Percentiles rank a stretch among this genome's conserved stretches.
Evolutionary conservation across 2,329 filamentous ascomycete genomes (phyloP).

Genomic region (Trichoderma pleuroti): DNA sequence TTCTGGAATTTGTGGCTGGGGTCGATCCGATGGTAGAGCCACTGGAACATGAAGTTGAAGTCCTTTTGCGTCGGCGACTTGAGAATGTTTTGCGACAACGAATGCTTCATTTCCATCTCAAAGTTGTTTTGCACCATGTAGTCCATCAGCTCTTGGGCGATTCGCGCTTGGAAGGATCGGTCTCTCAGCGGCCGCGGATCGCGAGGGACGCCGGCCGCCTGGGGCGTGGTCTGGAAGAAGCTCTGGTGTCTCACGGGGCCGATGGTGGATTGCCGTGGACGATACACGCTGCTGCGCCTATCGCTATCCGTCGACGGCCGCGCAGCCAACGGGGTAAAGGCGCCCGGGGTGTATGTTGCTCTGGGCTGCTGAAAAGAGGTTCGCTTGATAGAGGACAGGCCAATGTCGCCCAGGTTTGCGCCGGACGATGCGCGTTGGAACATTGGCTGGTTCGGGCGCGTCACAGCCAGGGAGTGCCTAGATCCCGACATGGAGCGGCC

Average conservation of each 20-base stretch:
- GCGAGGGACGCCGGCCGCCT: slow-evolving; percentile 74
- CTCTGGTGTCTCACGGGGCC: slow-evolving; percentile 77
- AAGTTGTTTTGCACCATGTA: slow-evolving; percentile 93
- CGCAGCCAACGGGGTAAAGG: slow-evolving; percentile 48
- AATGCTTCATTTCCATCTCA: slow-evolving; percentile 96
- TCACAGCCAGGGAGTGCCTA: slow-evolving; percentile 79
- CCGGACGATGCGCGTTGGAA: slow-evolving; percentile 85
- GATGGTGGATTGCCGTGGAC: slow-evolving; percentile 61
- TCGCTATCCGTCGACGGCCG: slow-evolving; percentile 52
- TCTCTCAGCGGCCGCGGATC: slow-evolving; percentile 87
- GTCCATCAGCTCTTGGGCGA: slow-evolving; percentile 86
- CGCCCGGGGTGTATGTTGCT: slow-evolving; percentile 58
- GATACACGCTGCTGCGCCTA: slow-evolving; percentile 79
- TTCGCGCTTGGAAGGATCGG: slow-evolving; percentile 71
- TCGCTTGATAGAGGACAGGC: slow-evolving; percentile 79
- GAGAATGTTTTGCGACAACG: slow-evolving; percentile 83
- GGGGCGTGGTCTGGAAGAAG: slow-evolving; percentile 87
- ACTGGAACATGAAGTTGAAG: slow-evolving; percentile 97
- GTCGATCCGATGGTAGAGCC: slow-evolving; percentile 94
- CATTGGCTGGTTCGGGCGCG: slow-evolving; percentile 78
- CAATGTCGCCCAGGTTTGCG: slow-evolving; percentile 72
- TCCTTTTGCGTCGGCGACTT: slow-evolving; percentile 97
- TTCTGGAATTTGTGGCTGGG: slow-evolving; percentile 91
- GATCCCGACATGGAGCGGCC: slow-evolving; percentile 78
- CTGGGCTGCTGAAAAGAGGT: slow-evolving; percentile 77